These are phyloP conservation scores for Carex littledalei DNA, from an alignment of 176 grass and related monocot genomes.

Conservation along the genomic window DNA sequence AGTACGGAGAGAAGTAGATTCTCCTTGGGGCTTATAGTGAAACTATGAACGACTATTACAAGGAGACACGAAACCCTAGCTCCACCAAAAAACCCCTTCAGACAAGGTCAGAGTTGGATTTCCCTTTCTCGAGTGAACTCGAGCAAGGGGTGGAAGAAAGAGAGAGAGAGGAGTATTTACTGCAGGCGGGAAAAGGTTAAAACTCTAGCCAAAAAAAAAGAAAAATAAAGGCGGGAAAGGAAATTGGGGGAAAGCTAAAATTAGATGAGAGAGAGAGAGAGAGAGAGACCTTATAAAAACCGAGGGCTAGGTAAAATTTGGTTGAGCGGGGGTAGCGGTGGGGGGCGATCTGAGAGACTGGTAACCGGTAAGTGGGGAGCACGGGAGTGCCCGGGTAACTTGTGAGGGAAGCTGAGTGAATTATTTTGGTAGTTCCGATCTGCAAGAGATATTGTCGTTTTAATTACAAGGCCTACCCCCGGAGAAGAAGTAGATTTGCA, in stretches of 20 bases:
- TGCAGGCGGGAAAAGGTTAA: not conserved
- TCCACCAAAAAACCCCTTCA: not conserved
- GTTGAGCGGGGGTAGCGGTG: not conserved
- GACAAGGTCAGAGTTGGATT: not conserved
- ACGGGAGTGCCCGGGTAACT: not conserved
- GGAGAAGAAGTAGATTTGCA: no score
- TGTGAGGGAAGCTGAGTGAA: not conserved
- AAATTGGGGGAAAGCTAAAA: not conserved
- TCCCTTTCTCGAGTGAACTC: not conserved
- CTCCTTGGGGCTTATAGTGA: not conserved
- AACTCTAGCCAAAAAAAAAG: not conserved
- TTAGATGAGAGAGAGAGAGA: not conserved
- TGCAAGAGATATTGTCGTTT: no score
- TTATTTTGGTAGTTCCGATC: not conserved
- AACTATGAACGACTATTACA: not conserved
- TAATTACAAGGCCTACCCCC: no score
- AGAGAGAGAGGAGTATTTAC: not conserved
- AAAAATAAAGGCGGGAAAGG: not conserved
- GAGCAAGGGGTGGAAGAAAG: not conserved
- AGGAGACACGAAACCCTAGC: slow-evolving; percentile 10
- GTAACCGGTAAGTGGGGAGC: not conserved
- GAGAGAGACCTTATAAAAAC: not conserved
- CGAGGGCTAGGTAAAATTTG: not conserved
- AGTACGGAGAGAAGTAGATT: not conserved
- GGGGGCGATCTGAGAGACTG: not conserved